These are phyloP conservation scores for Mycena vulgaris DNA, from an alignment of 768 basidiomycete species.

Conservation along the genomic window DNA sequence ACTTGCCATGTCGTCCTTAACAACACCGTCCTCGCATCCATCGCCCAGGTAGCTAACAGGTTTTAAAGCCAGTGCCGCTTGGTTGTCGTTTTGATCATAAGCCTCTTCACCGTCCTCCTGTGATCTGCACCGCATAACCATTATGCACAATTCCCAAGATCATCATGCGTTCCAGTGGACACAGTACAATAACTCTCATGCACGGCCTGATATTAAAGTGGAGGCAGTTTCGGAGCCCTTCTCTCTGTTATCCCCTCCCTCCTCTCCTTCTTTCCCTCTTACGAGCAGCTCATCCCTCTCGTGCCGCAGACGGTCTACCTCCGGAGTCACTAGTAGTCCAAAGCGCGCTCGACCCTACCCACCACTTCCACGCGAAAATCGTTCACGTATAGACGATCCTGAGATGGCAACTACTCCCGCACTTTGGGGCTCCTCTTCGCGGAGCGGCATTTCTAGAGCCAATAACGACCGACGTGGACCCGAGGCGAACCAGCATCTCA, in stretches of 20 bases:
- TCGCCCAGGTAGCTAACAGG: slow-evolving; percentile 45
- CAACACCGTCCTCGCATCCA: slow-evolving; percentile 44
- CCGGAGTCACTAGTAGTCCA: slow-evolving; percentile 51
- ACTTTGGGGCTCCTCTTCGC: slow-evolving; percentile 50
- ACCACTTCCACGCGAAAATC: slow-evolving; percentile 47
- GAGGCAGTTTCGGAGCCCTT: slow-evolving; percentile 55
- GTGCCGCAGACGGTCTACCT: slow-evolving; percentile 49
- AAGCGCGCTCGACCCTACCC: slow-evolving; percentile 58
- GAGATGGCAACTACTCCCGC: slow-evolving; percentile 55
- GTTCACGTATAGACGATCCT: slow-evolving; percentile 49
- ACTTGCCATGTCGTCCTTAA: slow-evolving; percentile 17
- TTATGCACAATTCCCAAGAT: slow-evolving; percentile 54
- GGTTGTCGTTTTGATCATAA: slow-evolving; percentile 43
- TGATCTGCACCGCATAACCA: slow-evolving; percentile 63
- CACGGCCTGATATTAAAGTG: slow-evolving; percentile 60
- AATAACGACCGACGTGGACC: slow-evolving; percentile 52
- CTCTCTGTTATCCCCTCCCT: slow-evolving; percentile 55
- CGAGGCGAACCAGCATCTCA: slow-evolving; percentile 54
- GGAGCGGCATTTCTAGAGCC: slow-evolving; percentile 51
- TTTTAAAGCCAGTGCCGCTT: slow-evolving; percentile 41
- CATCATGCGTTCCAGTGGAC: slow-evolving; percentile 46
- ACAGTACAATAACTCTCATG: slow-evolving; percentile 37
- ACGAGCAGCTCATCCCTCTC: slow-evolving; percentile 42
- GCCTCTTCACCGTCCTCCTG: slow-evolving; percentile 37
- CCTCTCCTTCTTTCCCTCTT: slow-evolving; percentile 38